Conservation (phyloP, 2,329 filamentous ascomycete genomes). For the Parafenestella ontariensis region DNA sequence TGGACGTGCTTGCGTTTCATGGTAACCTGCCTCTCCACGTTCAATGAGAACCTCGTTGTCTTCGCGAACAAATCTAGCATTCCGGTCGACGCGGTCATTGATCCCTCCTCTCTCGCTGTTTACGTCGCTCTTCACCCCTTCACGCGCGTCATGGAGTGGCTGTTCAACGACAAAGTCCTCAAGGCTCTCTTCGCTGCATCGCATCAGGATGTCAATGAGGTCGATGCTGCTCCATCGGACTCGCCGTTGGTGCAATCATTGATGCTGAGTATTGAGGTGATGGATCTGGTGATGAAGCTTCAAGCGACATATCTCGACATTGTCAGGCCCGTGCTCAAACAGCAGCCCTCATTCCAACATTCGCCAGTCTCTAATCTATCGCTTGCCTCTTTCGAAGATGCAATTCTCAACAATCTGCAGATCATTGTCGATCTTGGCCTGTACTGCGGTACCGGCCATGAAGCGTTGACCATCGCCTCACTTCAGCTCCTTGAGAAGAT, state of each 20-base stretch:
- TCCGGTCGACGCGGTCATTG: conserved; percentile 76
- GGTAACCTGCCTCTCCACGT: conserved; percentile 77
- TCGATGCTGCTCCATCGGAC: conserved; percentile 75
- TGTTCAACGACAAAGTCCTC: conserved; percentile 92
- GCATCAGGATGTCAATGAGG: conserved; percentile 75
- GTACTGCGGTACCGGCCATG: conserved; percentile 85
- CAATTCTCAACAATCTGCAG: conserved; percentile 78
- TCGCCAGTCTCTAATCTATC: conserved; percentile 74
- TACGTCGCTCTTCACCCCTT: conserved; percentile 94
- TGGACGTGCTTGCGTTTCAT: conserved; percentile 87
- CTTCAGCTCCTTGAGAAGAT: conserved; percentile 85
- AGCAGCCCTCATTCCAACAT: conserved; percentile 65
- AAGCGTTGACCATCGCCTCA: conserved; percentile 79
- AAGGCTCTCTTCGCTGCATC: conserved; percentile 78
- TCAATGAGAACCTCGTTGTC: conserved; percentile 92
- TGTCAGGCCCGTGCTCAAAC: conserved; percentile 78
- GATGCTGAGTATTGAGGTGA: conserved; percentile 80
- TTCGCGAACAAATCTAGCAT: conserved; percentile 81
- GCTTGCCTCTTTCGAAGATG: conserved; percentile 91
- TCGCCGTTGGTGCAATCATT: conserved; percentile 84
- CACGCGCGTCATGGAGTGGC: conserved; percentile 94
- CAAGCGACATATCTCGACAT: conserved; percentile 93
- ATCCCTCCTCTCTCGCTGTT: conserved; percentile 73
- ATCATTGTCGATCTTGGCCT: conserved; percentile 83
- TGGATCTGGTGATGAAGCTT: conserved; percentile 81